Conservation (phyloP, 2,329 filamentous ascomycete species). For the Penicillium sp. region DNA sequence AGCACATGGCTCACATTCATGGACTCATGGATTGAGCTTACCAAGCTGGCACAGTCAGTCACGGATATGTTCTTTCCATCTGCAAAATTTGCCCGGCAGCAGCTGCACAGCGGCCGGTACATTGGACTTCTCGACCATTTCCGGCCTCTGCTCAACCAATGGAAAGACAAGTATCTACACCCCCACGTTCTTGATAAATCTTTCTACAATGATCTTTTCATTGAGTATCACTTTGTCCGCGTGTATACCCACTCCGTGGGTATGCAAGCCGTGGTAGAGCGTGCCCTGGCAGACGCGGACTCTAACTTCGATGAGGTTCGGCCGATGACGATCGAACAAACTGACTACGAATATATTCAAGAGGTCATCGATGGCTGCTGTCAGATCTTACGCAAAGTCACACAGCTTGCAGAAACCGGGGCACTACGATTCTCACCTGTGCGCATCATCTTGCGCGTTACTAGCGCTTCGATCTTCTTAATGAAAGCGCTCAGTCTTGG, state of each 20-base stretch:
- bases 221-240: constrained; percentile 53
- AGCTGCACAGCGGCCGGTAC: constrained; percentile 50
- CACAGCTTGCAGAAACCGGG: constrained; percentile 48
- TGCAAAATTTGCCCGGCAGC: constrained; percentile 35
- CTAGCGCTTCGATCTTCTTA: constrained; percentile 57
- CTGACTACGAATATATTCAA: constrained; percentile 57
- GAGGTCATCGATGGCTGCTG: constrained; percentile 58
- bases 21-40: constrained; percentile 53
- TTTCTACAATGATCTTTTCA: constrained; percentile 52
- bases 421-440: constrained; percentile 55
- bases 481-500: constrained; percentile 54
- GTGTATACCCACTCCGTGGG: constrained; percentile 50
- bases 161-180: constrained; percentile 39
- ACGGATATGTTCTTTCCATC: constrained; percentile 55
- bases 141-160: constrained; percentile 38
- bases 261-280: constrained; percentile 59
- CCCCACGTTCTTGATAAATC: constrained; percentile 31
- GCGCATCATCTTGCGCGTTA: constrained; percentile 55
- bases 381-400: constrained; percentile 53
- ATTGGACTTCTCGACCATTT: constrained; percentile 49
- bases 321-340: constrained; percentile 47
- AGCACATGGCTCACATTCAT: constrained; percentile 55
- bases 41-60: constrained; percentile 51
- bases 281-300: constrained; percentile 44
- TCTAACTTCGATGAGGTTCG: constrained; percentile 38